Evolutionary conservation across 208 protist genomes (phyloP), one percentile per base, ranked within the genome.

Genomic region (Strigomonas culicis): DNA sequence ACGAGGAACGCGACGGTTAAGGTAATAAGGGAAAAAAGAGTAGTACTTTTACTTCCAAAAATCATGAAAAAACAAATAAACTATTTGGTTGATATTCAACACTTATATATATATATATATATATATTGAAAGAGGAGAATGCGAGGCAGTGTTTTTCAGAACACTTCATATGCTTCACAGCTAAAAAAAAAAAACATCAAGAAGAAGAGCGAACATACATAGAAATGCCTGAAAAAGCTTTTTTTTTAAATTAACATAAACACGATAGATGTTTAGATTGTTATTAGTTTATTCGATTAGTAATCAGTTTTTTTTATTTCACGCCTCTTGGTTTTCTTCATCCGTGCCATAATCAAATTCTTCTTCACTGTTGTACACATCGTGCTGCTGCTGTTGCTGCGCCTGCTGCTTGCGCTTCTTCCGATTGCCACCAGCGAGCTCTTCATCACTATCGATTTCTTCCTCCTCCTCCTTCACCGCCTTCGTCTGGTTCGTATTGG

Each of bases 381-480:
- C 58, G 11, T 55, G 30, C 34, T 59, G 59, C 10, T 74, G 43
- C 22, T 75, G 70, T 36, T 59, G 52, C 17, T 63, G 31, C 50
- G 57, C 67, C 44, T 78, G 59, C 49, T 79, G 60, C 67, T 84
- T 79, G 19, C 87, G 79, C 68, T 93, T 82, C 50, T 85, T 84
- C 13, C 84, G 81, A 53, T 95, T 95, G 22, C 68, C 52, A 6
- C 24, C 83, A 31, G 79, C 71, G 0, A 92, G 61, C 58, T 95
- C 86, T 49, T 90, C 85, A 59, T 90, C 89, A 44, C 89, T 90
- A 30, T 80, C 81, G 51, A 56, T 70, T 0, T 75, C 59, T 8
- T 51, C 64, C 19, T 69, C 66, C 34, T 78, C 34, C 46, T 31
- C 64, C 25, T 56, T 58, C 30, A 39, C 68, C 6, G 25, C 36